Base-by-base conservation (phyloP, 2,329 filamentous ascomycete species). In the Aspergillus phoenicis region DNA sequence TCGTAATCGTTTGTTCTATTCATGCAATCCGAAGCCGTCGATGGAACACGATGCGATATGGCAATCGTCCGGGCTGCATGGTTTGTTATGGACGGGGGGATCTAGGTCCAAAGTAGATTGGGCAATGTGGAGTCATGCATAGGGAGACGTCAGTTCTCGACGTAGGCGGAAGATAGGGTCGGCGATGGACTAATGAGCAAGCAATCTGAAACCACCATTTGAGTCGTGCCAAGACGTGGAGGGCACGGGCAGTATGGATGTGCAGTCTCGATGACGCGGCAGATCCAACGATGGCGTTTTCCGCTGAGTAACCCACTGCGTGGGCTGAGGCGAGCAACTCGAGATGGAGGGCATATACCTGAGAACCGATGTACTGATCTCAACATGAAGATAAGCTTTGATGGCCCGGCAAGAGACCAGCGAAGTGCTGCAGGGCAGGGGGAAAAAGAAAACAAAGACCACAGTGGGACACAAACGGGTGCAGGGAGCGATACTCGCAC, bases 201-300 rank as follows among this genome's bases (percentile, higher is more conserved):
- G 39, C 43, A 47, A 56, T 56, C 24, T 56, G 53, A 56, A 56
- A 56, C 53, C 39, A 56, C 17, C 28, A 56, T 56, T 26, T 39
- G 41, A 56, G 28, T 56, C 39, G 20, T 56, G 53, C 53, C 53
- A 56, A 56, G 53, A 28, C 39, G 17, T 30, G 39, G 53, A 45
- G 53, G 28, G 39, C 39, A 56, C 53, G 22, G 55, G 45, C 38
- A 51, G 43, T 48, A 38, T 39, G 47, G 55, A 51, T 48, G 47
- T 48, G 55, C 55, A 57, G 22, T 22, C 28, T 48, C 43, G 53
- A 56, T 56, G 53, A 58, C 56, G 56, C 56, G 56, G 56, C 56
- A 20, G 26, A 22, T 39, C 39, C 38, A 28, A 30, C 28, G 38
- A 56, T 22, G 39, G 53, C 22, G 38, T 43, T 15, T 43, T n/a